Evolutionary conservation across 2,329 filamentous ascomycete species (phyloP), one percentile per base, ranked within the genome.

Genomic region (Microsporum canis): DNA sequence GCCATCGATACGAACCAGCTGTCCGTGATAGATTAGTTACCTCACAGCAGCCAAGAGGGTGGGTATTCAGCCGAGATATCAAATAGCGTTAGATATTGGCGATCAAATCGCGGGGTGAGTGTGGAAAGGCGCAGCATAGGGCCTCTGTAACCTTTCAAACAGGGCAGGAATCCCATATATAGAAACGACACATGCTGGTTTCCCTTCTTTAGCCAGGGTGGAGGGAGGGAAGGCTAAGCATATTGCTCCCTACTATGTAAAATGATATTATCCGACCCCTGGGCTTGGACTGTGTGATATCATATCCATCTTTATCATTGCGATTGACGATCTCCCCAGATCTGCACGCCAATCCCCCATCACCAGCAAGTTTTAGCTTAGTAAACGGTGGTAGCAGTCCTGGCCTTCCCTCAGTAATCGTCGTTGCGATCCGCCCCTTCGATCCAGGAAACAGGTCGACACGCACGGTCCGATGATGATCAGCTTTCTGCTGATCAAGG

Each of bases 151-250:
- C 6, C 51, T 55, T 55, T 55, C 31, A 36, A 14, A 5, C 10
- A 55, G 36, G n/a, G 5, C 31, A n/a, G 31, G 51, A 55, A 34
- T 43, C 2, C 39, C 39, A 43, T 43, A 43, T 55, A 38, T 55
- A 55, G 51, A n/a, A 34, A n/a, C 8, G 33, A 55, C 51, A 55
- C 51, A 55, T 55, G 51, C 51, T 31, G 31, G 31, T 17, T 55
- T 55, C 51, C 51, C 51, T 55, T 55, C 31, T 55, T 55, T n/a
- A 55, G 51, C 51, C 51, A n/a, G 17, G 33, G 49, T 31, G 31
- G 49, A n/a, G 23, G 86, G 91, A 73, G 88, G 88, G 65, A 97
- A 97, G 80, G 89, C 94, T 39, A 95, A 91, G 76, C 91, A 96
- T 71, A 95, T 94, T 70, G 87, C 87, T 10, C 99, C 94, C 0